Conservation (phyloP, 2,329 filamentous ascomycete species). For the Lecanicillium sp. region DNA sequence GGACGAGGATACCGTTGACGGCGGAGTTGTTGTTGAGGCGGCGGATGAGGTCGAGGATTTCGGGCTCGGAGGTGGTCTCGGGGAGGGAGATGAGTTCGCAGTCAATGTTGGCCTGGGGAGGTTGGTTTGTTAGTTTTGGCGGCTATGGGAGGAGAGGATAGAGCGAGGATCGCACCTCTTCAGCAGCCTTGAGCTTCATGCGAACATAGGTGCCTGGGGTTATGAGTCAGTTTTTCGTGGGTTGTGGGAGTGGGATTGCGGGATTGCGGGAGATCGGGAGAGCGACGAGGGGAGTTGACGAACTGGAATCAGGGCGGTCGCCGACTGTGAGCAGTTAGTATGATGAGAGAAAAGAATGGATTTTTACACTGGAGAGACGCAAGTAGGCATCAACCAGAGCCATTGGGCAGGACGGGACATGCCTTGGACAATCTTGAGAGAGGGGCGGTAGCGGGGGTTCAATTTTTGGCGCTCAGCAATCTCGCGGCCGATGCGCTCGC, state of each 20-base stretch:
- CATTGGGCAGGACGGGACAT: no score
- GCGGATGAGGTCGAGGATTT: slow-evolving; percentile 77
- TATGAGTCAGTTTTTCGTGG: slow-evolving; percentile 35
- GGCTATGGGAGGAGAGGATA: neutral
- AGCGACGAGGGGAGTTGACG: slow-evolving; percentile 22
- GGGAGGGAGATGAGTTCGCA: slow-evolving; percentile 83
- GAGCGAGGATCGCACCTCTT: slow-evolving; percentile 59
- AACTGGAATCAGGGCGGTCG: slow-evolving; percentile 85
- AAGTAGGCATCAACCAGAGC: neutral
- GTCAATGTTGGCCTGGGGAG: slow-evolving; percentile 69
- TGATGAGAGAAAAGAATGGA: neutral
- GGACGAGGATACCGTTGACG: slow-evolving; percentile 89
- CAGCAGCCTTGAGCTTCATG: slow-evolving; percentile 97
- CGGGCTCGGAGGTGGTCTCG: slow-evolving; percentile 72
- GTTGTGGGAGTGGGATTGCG: slow-evolving; percentile 19
- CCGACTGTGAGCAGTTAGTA: slow-evolving; percentile 57
- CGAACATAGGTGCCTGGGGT: slow-evolving; percentile 86
- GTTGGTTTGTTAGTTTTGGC: slow-evolving; percentile 10
- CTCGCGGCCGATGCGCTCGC: slow-evolving; percentile 71
- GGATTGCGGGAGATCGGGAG: neutral
- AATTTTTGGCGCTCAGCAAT: slow-evolving; percentile 74
- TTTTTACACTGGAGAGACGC: slow-evolving; percentile 13
- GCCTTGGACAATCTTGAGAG: slow-evolving; percentile 93
- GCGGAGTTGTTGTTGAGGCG: slow-evolving; percentile 78
- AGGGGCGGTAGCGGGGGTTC: slow-evolving; percentile 85